Conservation (phyloP, 257 asterid genomes). For the Nicotiana attenuata region DNA sequence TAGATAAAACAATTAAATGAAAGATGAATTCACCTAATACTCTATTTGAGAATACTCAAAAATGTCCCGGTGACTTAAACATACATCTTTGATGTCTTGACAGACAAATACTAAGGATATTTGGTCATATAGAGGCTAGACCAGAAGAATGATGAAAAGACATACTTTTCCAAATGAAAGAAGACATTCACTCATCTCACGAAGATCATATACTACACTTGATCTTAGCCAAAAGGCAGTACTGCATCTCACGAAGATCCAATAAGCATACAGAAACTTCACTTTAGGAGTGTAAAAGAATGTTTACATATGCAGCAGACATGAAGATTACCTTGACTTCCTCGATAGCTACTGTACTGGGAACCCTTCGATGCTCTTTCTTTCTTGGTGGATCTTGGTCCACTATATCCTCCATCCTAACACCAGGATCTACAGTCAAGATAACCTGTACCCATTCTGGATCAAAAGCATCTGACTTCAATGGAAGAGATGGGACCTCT, state of each 20-base stretch:
- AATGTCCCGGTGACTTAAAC: neutral
- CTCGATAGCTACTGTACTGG: constrained; percentile 97
- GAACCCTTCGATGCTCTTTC: constrained; percentile 98
- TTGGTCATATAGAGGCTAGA: neutral
- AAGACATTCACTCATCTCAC: neutral
- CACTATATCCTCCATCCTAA: constrained; percentile 89
- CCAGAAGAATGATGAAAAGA: neutral
- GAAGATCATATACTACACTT: neutral
- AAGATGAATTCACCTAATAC: neutral
- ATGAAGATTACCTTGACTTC: constrained; percentile 77
- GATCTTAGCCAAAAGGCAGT: neutral
- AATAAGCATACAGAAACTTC: constrained; percentile 3
- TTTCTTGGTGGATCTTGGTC: constrained; percentile 87
- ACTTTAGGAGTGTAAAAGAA: neutral
- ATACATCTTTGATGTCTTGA: neutral
- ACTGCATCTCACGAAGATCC: constrained; percentile 1
- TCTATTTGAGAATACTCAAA: neutral
- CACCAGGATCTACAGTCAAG: constrained; percentile 82
- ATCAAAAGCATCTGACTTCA: constrained; percentile 35
- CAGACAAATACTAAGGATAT: neutral
- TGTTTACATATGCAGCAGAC: neutral
- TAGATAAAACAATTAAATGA: neutral
- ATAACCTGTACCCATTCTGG: constrained; percentile 46
- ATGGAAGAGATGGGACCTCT: constrained; percentile 40
- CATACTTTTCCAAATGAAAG: neutral